Evolutionary conservation across 2,329 filamentous ascomycete species (phyloP).

Genomic region (Akanthomyces lecanii): DNA sequence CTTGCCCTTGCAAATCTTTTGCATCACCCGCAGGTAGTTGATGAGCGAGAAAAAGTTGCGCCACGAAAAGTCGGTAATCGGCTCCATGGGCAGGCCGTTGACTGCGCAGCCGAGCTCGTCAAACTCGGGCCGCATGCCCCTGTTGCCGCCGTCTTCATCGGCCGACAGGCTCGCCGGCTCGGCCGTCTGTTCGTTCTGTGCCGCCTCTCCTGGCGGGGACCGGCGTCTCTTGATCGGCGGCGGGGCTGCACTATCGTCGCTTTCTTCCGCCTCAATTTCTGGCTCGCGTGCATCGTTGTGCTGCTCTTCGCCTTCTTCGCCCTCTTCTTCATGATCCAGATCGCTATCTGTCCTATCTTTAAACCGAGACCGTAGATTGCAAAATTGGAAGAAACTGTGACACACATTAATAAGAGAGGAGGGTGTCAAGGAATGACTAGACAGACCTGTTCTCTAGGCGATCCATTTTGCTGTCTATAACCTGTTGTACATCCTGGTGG

Average conservation of each 20-base stretch:
- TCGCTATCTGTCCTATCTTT: conserved; percentile 33
- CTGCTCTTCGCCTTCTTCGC: conserved; percentile 20
- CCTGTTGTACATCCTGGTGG: conserved; percentile 87
- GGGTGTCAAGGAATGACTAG: background rate
- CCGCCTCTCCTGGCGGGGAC: conserved; percentile 33
- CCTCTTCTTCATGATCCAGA: conserved; percentile 23
- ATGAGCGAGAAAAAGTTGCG: conserved; percentile 94
- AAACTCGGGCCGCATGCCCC: conserved; percentile 53
- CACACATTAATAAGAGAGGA: conserved; percentile 20
- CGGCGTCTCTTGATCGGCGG: conserved; percentile 70
- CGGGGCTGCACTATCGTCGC: conserved; percentile 75
- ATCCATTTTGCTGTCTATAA: conserved; percentile 82
- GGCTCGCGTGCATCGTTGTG: conserved; percentile 31
- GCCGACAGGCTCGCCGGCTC: conserved; percentile 21
- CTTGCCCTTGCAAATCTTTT: conserved; percentile 95
- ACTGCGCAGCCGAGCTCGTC: conserved; percentile 85
- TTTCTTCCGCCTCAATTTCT: conserved; percentile 36
- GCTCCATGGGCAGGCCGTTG: conserved; percentile 63
- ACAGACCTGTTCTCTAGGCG: conserved; percentile 72
- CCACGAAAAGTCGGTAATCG: conserved; percentile 86
- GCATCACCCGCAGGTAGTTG: conserved; percentile 92
- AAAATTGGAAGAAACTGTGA: conserved; percentile 83
- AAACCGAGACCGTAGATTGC: conserved; percentile 61
- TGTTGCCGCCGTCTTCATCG: conserved; percentile 29
- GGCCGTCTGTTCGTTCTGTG: conserved; percentile 22